Evolutionary conservation across 768 basidiomycete genomes (phyloP).

Genomic region (Infundibulicybe gibba): DNA sequence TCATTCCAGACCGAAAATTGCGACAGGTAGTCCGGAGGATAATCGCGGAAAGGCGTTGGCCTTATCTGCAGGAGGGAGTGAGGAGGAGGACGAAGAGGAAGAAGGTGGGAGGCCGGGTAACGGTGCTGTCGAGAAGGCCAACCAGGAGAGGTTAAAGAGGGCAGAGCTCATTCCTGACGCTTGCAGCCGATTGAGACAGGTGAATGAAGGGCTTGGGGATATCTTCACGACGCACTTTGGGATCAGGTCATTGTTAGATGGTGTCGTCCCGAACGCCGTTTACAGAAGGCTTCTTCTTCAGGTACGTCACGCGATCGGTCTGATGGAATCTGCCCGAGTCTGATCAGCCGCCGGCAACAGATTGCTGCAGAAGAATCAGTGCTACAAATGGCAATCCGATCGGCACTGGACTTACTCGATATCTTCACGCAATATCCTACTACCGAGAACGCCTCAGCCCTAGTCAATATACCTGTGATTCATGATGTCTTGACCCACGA

Average conservation of each 20-base stretch:
- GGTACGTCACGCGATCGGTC: neutral
- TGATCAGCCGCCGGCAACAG: slow-evolving; percentile 4
- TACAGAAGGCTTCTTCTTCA: slow-evolving; percentile 1
- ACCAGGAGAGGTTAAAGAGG: neutral
- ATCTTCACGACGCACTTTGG: slow-evolving; percentile 6
- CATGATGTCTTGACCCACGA: slow-evolving; percentile 10
- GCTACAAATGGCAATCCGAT: slow-evolving; percentile 11
- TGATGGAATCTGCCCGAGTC: no score
- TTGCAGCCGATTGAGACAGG: neutral
- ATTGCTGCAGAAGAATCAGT: slow-evolving; percentile 18
- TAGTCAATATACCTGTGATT: slow-evolving; percentile 11
- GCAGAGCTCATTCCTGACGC: neutral
- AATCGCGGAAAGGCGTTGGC: slow-evolving; percentile 1
- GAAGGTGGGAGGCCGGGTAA: slow-evolving; percentile 2
- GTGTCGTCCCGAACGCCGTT: neutral
- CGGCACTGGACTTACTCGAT: slow-evolving; percentile 6
- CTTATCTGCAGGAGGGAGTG: neutral
- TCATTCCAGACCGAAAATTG: slow-evolving; percentile 3
- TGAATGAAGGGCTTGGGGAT: slow-evolving; percentile 2
- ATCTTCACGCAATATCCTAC: slow-evolving; percentile 7
- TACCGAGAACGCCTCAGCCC: neutral
- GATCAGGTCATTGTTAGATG: neutral
- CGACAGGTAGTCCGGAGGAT: neutral
- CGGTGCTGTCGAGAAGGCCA: neutral
- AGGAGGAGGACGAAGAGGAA: slow-evolving; percentile 1